Base-by-base conservation (phyloP, 1,284 basidiomycete species). In the Blastosporella zonata region DNA sequence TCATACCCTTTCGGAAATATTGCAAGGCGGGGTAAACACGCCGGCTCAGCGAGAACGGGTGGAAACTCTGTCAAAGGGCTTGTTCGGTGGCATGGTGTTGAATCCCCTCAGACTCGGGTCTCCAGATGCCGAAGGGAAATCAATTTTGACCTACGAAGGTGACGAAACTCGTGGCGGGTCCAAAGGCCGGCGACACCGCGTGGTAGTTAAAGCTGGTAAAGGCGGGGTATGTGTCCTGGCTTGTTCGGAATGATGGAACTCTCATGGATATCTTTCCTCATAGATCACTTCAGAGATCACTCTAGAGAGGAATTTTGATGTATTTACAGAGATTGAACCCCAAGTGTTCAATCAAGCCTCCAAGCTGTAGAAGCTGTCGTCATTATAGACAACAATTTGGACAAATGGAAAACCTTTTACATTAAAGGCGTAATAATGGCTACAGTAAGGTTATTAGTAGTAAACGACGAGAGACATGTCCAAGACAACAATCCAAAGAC, bases 121-220 rank as follows among this genome's bases (percentile, higher is more conserved):
- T 20, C 65, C 67, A 33, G 74, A 77, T 31, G 60, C 60, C 25
- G 63, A 74, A 28, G 81, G 79, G 3, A 64, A 68, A 39, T 66
- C 65, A 2, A 66, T 78, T 15, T 63, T 87, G 40, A 75, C 78
- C 0, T 86, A 82, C 53, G 82, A 86, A 61, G 84, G 83, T 6
- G 84, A 88, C 61, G 81, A 86, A 64, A 69, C 74, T 15, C 70
- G 80, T 17, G 83, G 82, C 2, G 84, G 84, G 8, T 64, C 72
- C 2, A 67, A 69, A 44, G 84, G 83, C 2, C 66, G 78, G 21
- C 62, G 77, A 17, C 84, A 87, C 65, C 72, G 84, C 22, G 73
- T 72, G 8, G 50, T 73, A 13, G 67, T 81, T 17, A 74, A 64
- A 55, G 62, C 75, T 41, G 68, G 66, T 13, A 72, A 77, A 57